Base-by-base conservation (phyloP, 257 asterid genomes). In the Buddleja alternifolia region DNA sequence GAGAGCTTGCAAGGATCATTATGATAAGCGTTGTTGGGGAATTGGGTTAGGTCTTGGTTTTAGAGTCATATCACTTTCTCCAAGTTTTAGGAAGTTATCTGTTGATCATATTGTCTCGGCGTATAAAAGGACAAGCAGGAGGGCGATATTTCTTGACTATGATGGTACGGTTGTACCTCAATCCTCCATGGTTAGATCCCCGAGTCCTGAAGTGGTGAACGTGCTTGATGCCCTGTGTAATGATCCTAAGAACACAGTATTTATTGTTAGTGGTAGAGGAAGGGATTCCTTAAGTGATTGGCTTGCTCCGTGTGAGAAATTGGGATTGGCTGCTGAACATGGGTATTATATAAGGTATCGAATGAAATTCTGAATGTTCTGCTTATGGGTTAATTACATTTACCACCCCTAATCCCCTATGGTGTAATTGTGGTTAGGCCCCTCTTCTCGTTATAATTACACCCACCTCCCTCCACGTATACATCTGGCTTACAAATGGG, bases 101-200 rank as follows among this genome's bases (percentile, higher is more conserved):
- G 78, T 85, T 10, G 90, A 89, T 29, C 85, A 78, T 61, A 82
- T 89, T n/a, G 88, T 86, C 53, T 85, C 96, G 0, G 78, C 88
- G 2, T 92, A 92, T 78, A 84, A 66, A 67, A 80, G 77, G 79
- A 84, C 93, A 9, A 80, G 64, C 71, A 81, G 86, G 67, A 80
- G 98, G 85, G 98, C 89, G 0, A 89, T 92, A 66, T 92, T 92
- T 79, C 77, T 92, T 79, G 98, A 92, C 75, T 92, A 89, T 76
- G 98, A 92, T 89, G 98, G 98, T 48, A 92, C 96, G n/a, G 72
- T 92, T 58, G 93, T 92, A 39, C 87, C 98, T 54, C 88, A 89
- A 45, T 80, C 92, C 60, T 84, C 89, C 42, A 63, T 89, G 66
- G 59, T 85, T 17, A 78, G 73, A 66, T 83, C 91, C 32, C 97